These are phyloP conservation scores for Ceratobasidium sp. DNA, from an alignment of 1,284 basidiomycete species.

Conservation along the genomic window DNA sequence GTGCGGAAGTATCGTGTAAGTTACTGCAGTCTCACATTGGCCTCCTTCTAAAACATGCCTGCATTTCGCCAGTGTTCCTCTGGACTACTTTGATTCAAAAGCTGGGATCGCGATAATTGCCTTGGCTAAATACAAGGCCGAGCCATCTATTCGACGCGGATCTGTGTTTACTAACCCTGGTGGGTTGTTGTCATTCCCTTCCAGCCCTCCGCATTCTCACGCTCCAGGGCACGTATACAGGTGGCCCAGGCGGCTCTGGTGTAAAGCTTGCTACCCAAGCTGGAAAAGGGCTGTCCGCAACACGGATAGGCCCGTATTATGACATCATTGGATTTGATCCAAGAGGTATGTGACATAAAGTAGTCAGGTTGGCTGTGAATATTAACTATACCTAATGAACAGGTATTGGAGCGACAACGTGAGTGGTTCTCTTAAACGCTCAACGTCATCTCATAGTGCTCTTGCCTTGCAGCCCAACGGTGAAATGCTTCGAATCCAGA, in stretches of 20 bases:
- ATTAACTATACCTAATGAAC: neutral
- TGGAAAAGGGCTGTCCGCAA: neutral
- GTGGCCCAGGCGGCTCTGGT: constrained; percentile 42
- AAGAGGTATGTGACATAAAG: constrained; percentile 20
- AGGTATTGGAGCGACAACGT: constrained; percentile 41
- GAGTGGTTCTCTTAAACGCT: neutral
- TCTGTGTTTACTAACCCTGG: constrained; percentile 35
- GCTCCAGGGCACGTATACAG: neutral
- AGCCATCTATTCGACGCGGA: constrained; percentile 31
- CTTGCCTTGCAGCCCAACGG: constrained; percentile 56
- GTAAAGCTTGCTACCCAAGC: neutral
- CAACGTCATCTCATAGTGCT: neutral
- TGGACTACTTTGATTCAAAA: constrained; percentile 28
- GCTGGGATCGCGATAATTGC: constrained; percentile 37
- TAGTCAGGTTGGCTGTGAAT: no score
- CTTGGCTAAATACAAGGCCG: constrained; percentile 32
- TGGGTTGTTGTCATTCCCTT: neutral
- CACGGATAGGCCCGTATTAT: constrained; percentile 35
- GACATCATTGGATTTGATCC: constrained; percentile 45
- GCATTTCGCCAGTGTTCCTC: constrained; percentile 11
- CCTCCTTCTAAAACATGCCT: no score
- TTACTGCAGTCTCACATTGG: no score
- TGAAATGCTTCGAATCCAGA: constrained; percentile 58
- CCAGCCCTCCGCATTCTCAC: neutral
- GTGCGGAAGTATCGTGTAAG: constrained; percentile 38